Evolutionary conservation across 2,329 filamentous ascomycete genomes (phyloP).

Genomic region (Emmonsiellopsis sp.): DNA sequence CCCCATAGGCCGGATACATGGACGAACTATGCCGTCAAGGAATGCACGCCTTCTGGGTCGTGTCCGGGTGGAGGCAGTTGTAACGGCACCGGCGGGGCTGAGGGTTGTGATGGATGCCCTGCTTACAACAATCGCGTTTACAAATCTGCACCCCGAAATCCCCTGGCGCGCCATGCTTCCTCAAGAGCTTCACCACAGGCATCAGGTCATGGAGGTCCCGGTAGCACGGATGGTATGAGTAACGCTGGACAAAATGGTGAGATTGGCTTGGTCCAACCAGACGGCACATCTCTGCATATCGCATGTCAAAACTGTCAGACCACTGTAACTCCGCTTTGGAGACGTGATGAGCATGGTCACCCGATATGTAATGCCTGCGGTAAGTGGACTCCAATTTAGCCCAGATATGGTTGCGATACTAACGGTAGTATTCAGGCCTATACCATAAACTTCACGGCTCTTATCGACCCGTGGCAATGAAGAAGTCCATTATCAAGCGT

Average conservation of each 20-base stretch:
- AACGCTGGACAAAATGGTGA: constrained; percentile 6
- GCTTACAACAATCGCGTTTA: constrained; percentile 95
- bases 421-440: constrained; percentile 50
- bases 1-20: constrained; percentile 24
- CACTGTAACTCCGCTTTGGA: constrained; percentile 92
- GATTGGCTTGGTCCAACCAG: constrained; percentile 7
- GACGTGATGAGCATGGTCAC: constrained; percentile 85
- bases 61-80: constrained; percentile 92
- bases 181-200: constrained; percentile 22
- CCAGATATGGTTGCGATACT: constrained; percentile 1
- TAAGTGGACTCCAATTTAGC: constrained; percentile 42
- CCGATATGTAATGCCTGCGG: constrained; percentile 98
- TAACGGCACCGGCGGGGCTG: constrained; percentile 91
- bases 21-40: constrained; percentile 14
- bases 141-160: constrained; percentile 59
- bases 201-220: constrained; percentile 18
- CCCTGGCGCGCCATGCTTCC: constrained; percentile 19
- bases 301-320: constrained; percentile 96
- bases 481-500: constrained; percentile 93
- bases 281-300: constrained; percentile 53
- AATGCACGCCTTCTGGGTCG: constrained; percentile 56
- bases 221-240: constrained; percentile 9
- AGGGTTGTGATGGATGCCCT: constrained; percentile 90
- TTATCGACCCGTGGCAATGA: constrained; percentile 95
- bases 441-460: constrained; percentile 95